These are phyloP conservation scores for Melaleuca alternifolia DNA, from an alignment of 345 rosid species.

Conservation along the genomic window DNA sequence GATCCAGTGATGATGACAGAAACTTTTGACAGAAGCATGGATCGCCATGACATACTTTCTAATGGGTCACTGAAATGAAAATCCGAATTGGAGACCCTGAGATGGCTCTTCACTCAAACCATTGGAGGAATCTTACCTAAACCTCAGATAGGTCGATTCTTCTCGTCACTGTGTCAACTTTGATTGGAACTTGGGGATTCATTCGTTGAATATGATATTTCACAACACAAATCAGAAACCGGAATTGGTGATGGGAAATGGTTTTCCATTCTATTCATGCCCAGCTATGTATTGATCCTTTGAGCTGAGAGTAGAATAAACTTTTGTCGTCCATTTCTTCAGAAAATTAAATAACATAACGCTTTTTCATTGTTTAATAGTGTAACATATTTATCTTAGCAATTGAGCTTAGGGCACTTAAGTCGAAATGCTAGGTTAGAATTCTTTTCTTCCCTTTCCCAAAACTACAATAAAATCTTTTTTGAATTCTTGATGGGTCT, in stretches of 20 bases:
- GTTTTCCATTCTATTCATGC: background rate
- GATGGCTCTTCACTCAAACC: background rate
- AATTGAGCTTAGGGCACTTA: background rate
- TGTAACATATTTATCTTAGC: background rate
- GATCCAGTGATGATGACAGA: background rate
- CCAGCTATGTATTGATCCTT: background rate
- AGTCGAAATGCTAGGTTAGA: background rate
- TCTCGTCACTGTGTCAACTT: background rate
- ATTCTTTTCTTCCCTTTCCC: background rate
- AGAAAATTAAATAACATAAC: background rate
- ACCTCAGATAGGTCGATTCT: background rate
- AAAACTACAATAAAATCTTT: background rate
- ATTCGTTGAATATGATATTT: background rate
- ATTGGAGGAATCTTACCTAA: background rate
- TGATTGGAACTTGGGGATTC: background rate
- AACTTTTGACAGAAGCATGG: background rate
- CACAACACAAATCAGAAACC: background rate
- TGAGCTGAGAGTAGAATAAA: background rate
- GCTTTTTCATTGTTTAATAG: background rate
- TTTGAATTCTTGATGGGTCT: background rate
- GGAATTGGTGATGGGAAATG: background rate
- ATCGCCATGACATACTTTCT: background rate
- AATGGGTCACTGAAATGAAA: background rate
- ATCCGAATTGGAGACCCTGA: background rate
- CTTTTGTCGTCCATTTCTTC: background rate